These are phyloP conservation scores for Daphne laureola DNA, from an alignment of 441 rosid genomes.

Conservation along the genomic window DNA sequence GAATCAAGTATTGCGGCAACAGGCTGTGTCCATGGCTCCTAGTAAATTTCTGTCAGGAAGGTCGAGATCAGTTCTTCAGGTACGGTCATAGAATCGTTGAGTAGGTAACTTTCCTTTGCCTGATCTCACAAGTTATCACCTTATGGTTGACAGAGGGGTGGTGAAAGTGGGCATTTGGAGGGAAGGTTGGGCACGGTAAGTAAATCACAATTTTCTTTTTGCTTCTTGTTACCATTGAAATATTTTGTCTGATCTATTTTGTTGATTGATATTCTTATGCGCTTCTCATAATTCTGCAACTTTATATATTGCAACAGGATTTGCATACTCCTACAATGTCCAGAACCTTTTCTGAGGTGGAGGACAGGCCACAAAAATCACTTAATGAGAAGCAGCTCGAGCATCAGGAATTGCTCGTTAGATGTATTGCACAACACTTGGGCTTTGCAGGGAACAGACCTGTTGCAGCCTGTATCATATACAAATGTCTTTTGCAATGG, in stretches of 20 bases:
- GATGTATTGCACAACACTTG: conserved; percentile 81
- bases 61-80: conserved; percentile 93
- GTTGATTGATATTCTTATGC: too few species aligned
- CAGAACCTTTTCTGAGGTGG: conserved; percentile 65
- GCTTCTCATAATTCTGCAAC: neutral
- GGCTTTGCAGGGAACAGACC: conserved; percentile 87
- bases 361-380: conserved; percentile 86
- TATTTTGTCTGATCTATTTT: neutral
- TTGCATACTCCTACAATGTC: conserved; percentile 66
- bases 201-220: conserved; percentile 2
- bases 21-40: conserved; percentile 97
- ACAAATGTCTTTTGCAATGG: conserved; percentile 97
- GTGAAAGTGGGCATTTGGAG: conserved; percentile 82
- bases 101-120: neutral
- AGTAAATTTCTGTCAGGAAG: conserved; percentile 94
- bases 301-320: conserved; percentile 44
- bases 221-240: too few species aligned
- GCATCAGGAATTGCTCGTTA: conserved; percentile 92
- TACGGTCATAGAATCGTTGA: conserved; percentile 14
- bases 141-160: conserved; percentile 55
- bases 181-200: conserved; percentile 55
- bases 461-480: conserved; percentile 88
- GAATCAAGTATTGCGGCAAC: conserved; percentile 91
- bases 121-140: conserved; percentile 1
- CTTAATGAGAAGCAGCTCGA: conserved; percentile 98